A percentile compares a stretch with the other conserved stretches of the same genome.
Conservation (phyloP, 768 basidiomycete genomes). For the Leucogyrophana mollusca region DNA sequence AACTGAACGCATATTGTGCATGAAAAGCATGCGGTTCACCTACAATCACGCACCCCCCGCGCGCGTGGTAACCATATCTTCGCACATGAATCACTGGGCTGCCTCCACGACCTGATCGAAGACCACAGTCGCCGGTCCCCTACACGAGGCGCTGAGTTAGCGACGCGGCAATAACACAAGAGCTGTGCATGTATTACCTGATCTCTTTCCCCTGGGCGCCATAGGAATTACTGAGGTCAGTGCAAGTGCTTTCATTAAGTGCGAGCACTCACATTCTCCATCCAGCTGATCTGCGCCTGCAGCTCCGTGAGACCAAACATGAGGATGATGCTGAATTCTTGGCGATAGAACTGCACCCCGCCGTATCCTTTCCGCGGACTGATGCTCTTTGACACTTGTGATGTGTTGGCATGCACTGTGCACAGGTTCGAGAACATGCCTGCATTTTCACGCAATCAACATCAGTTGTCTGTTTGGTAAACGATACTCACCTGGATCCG, state of each 20-base stretch:
- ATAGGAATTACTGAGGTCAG: conserved; percentile 1
- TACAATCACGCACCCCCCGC: no score
- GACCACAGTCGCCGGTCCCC: conserved; percentile 30
- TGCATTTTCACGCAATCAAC: conserved; percentile 2
- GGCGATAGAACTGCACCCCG: conserved; percentile 27
- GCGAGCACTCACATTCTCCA: conserved; percentile 35
- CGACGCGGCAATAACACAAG: not conserved
- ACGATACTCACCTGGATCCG: conserved; percentile 22
- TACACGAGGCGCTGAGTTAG: conserved; percentile 8
- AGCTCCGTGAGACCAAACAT: conserved; percentile 45
- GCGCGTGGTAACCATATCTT: no score
- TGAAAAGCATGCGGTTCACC: no score
- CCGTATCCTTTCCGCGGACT: conserved; percentile 29
- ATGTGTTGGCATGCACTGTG: conserved; percentile 23
- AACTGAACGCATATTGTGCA: no score
- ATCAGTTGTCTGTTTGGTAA: not conserved
- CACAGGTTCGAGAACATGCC: conserved; percentile 26
- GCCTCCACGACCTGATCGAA: conserved; percentile 32
- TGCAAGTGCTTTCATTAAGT: not conserved
- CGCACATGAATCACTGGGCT: conserved; percentile 4
- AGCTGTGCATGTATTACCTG: conserved; percentile 11
- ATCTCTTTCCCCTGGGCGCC: conserved; percentile 14
- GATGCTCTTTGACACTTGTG: conserved; percentile 26
- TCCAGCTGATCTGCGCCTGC: conserved; percentile 46
- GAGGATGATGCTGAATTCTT: conserved; percentile 39